Percentiles rank a stretch among this genome's conserved stretches.
Evolutionary conservation across 2,329 filamentous ascomycete genomes (phyloP).

Genomic region (Thielaviopsis musarum): DNA sequence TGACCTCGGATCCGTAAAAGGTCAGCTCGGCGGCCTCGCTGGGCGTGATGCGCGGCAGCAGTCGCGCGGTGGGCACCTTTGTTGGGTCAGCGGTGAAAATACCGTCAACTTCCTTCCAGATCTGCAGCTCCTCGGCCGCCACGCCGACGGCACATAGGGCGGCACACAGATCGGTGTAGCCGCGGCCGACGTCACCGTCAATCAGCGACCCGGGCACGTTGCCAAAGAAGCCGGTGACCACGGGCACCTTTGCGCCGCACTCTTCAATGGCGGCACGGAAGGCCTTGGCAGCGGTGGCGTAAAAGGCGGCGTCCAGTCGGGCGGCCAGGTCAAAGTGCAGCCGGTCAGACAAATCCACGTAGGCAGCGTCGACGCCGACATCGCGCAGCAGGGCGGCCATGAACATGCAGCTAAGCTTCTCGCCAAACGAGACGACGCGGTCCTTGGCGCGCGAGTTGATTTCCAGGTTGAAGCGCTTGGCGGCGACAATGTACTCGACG

Average conservation of each 20-base stretch:
- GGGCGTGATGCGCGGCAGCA: constrained; percentile 80
- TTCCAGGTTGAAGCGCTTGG: constrained; percentile 52
- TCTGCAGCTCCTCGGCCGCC: constrained; percentile 75
- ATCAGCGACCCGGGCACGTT: constrained; percentile 81
- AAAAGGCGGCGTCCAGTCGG: constrained; percentile 51
- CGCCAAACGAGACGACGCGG: constrained; percentile 83
- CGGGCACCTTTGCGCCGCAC: constrained; percentile 53
- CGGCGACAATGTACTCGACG: constrained; percentile 51
- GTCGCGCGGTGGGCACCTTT: constrained; percentile 81
- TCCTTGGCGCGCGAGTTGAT: constrained; percentile 67
- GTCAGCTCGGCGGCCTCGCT: constrained; percentile 92
- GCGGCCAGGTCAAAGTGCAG: constrained; percentile 48
- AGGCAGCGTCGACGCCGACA: constrained; percentile 68
- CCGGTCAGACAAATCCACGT: constrained; percentile 74
- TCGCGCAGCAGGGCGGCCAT: constrained; percentile 77
- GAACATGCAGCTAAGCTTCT: constrained; percentile 87
- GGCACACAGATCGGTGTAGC: constrained; percentile 92
- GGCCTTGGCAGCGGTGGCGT: constrained; percentile 42
- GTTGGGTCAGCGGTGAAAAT: constrained; percentile 75
- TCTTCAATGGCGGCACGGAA: constrained; percentile 47
- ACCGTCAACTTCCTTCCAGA: constrained; percentile 98
- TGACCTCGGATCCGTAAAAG: constrained; percentile 88
- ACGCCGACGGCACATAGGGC: constrained; percentile 80
- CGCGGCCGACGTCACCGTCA: constrained; percentile 74
- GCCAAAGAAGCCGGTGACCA: constrained; percentile 89